Base-by-base conservation (phyloP, 495 filamentous ascomycete genomes). In the Tricharina praecox region DNA sequence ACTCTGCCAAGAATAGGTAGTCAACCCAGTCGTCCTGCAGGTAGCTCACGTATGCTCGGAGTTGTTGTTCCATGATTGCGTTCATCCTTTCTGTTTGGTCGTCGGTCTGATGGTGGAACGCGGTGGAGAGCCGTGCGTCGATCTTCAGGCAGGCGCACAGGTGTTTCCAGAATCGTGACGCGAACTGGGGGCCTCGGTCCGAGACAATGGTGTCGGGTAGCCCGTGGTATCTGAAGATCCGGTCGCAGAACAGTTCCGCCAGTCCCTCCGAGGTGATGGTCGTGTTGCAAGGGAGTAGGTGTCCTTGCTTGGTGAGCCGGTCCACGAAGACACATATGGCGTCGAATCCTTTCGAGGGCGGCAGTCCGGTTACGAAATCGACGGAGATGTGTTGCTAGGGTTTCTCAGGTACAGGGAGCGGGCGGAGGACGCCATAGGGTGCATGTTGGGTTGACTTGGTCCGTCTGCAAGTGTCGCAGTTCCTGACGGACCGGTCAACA, bases 11-110 rank as follows among this genome's bases (percentile, higher is more conserved):
- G 1, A 48, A 48, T 15, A 65, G 41, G 19, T 33, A 58, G 13
- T 59, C 18, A 0, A 20, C 32, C 54, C 55, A 64, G 40, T 66
- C 50, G 23, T 60, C 50, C 40, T 65, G 57, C 10, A 48, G 42
- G 23, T 62, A 58, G 20, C 52, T 52, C 0, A 50, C 28, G 24
- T 46, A 66, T 19, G 24, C 15, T 0, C 51, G 42, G 0, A 66
- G 50, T 16, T 63, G 62, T 8, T 51, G 51, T 48, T 63, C 50
- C 24, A 63, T 50, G 0, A 45, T 35, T 0, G 34, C 20, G 20
- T 66, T 66, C 0, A 53, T 1, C 0, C 44, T 10, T 51, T 66
- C 53, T 0, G 53, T 63, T 47, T 60, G 53, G 1, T 58, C 39
- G 33, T 64, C 53, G 0, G 54, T 64, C 36, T 64, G 23, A 0